Base-by-base conservation (phyloP, 2,329 filamentous ascomycete species). In the Cercospora sp. region DNA sequence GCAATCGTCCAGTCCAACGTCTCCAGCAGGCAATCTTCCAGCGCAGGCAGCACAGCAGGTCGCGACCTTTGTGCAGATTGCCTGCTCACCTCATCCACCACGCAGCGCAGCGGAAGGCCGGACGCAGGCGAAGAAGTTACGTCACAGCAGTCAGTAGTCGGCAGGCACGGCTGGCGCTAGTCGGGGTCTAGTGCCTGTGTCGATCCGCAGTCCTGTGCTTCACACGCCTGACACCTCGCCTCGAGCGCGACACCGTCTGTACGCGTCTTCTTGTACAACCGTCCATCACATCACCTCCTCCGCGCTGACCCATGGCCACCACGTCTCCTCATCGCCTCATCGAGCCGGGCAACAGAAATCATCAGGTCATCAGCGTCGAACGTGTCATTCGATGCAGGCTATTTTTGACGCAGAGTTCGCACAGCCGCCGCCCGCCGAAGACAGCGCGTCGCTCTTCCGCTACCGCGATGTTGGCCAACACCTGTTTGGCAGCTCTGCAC, bases 91-190 rank as follows among this genome's bases (percentile, higher is more conserved):
- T 40, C 33, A 40, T 40, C n/a, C 10, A 45, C 23, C 9, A 20
- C 23, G 30, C 20, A 51, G 33, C 33, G 30, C 61, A 57, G 31
- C 63, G 63, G 63, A 65, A 57, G 36, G 57, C 55, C 55, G 55
- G 63, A 65, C 36, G 36, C 36, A 40, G 36, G 36, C 33, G 16
- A 40, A n/a, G 36, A 36, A 31, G 55, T 8, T 16, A 48, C n/a
- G 48, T 66, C 64, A 62, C 40, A n/a, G 10, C 42, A 53, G 18
- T 13, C 48, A 26, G 26, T 31, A 26, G 53, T 58, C 53, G 36
- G 36, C 36, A 40, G 36, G 36, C 16, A 40, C 36, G 36, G 36
- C 36, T 40, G 36, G 36, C 36, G 36, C 36, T 40, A 40, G 36
- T 40, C 36, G 36, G 36, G 36, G 36, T 20, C 13, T 33, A 28